Evolutionary conservation across 2,329 filamentous ascomycete species (phyloP), one percentile per base, ranked within the genome.

Genomic region (Exophiala bonariae): DNA sequence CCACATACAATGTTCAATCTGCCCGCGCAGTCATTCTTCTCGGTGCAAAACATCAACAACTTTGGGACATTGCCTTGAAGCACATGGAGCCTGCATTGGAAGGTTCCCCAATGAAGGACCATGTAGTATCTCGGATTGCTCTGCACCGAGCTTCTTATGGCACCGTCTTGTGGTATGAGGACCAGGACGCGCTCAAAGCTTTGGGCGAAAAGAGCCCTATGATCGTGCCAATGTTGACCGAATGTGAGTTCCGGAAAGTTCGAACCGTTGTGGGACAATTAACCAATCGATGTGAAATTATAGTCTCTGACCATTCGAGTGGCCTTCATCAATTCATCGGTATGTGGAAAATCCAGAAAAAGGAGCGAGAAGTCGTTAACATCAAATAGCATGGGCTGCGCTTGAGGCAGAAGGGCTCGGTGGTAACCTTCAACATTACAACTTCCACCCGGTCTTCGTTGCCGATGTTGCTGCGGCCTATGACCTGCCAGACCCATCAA

Each of bases 361-460:
- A 14, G 18, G 3, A 11, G 13, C 6, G 5, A 11, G 3, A 14
- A 36, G 13, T 20, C 26, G 14, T 22, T 18, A 17, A 8, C 8
- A 18, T 18, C 17, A 7, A 18, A 3, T 41, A 55, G 53, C 89
- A 58, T 96, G 90, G 90, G 84, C 84, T 16, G 87, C 85, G 3
- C 81, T 96, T 47, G 87, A 90, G 73, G 78, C 85, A 51, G 88
- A 93, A 66, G 89, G 90, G 18, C 80, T 95, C 44, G 89, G 89
- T 55, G 86, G 85, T 64, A 95, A 91, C 77, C 79, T 96, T 45
- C 90, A 96, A 78, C 90, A 96, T 76, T 95, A 95, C 77, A 93
- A 89, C 79, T 56, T 50, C 36, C 31, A 44, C 30, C 89, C 89
- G 14, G 70, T 95, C 49, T 81, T 95, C 59, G 86, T 93, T 70